phyloP scores from a whole-genome alignment of 331 rosid species.

The Prunus yedoensis region DNA sequence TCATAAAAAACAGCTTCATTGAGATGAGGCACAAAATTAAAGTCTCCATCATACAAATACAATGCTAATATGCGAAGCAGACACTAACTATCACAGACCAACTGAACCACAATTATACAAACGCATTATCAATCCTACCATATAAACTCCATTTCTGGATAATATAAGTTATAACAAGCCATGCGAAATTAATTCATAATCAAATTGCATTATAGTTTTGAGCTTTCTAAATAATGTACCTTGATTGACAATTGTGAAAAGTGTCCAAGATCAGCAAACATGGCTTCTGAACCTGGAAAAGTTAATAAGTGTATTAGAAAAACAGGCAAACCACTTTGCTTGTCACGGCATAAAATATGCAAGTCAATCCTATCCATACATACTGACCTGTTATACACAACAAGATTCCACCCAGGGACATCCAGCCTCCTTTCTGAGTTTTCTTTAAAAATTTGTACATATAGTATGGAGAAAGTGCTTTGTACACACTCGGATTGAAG shows the following conservation, averaged over 20 bases:
- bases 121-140: neutral
- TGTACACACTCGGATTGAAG: constrained; percentile 72
- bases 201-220: neutral
- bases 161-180: neutral
- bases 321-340: constrained; percentile 3
- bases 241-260: constrained; percentile 83
- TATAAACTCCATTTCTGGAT: neutral
- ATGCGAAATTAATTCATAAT: constrained; percentile 2
- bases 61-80: neutral
- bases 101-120: neutral
- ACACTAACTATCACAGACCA: neutral
- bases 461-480: constrained; percentile 85
- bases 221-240: constrained; percentile 41
- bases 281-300: constrained; percentile 91
- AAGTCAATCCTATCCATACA: neutral
- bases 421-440: constrained; percentile 76
- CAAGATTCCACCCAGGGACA: constrained; percentile 93
- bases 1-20: neutral
- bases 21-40: constrained; percentile 3
- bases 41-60: neutral
- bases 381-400: constrained; percentile 82
- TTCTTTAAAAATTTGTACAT: constrained; percentile 63
- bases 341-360: neutral
- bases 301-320: constrained; percentile 14
- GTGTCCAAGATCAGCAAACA: constrained; percentile 99